Evolutionary conservation across 257 asterid species (phyloP).

Genomic region (Rhazya stricta): DNA sequence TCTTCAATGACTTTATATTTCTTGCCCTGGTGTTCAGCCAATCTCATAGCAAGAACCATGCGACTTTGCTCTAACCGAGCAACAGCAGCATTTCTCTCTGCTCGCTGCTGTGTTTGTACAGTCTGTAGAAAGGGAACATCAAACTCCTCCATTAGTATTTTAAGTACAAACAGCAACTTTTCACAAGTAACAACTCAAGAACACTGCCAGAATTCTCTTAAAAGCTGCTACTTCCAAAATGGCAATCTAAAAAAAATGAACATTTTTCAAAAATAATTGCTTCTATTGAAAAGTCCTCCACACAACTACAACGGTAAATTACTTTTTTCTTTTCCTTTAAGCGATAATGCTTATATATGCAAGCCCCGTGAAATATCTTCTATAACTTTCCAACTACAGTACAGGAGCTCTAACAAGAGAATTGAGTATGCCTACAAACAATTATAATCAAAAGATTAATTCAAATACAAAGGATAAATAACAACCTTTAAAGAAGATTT

Average conservation of each 20-base stretch:
- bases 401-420: background rate
- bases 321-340: background rate
- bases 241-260: background rate
- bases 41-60: constrained; percentile 76
- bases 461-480: background rate
- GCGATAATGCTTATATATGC: background rate
- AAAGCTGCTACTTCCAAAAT: background rate
- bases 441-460: background rate
- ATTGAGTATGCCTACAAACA: background rate
- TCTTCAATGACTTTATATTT: constrained; percentile 88
- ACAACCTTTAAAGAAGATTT: background rate
- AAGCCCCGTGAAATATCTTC: background rate
- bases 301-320: background rate
- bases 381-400: background rate
- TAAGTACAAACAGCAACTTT: background rate
- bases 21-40: constrained; percentile 96
- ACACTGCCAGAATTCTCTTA: background rate
- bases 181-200: background rate
- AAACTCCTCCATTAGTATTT: background rate
- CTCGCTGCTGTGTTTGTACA: constrained; percentile 75
- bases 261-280: background rate
- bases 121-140: constrained; percentile 38
- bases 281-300: background rate
- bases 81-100: constrained; percentile 86
- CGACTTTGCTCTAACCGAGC: constrained; percentile 93